phyloP scores from a whole-genome alignment of 257 asterid species.

The Fraxinus pennsylvanica region DNA sequence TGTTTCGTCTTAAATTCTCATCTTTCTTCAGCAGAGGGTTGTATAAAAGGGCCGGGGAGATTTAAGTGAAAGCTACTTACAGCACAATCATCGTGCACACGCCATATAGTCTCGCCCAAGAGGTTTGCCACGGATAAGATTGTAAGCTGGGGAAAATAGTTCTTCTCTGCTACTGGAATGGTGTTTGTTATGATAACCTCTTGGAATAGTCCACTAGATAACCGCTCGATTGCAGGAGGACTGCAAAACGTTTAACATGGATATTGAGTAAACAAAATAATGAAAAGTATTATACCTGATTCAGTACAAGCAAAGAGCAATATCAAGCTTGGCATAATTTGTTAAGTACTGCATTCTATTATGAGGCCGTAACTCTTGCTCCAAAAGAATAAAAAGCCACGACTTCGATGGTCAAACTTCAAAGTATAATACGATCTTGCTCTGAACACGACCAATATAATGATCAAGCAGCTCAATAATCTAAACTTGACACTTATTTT shows the following conservation, averaged over 20 bases:
- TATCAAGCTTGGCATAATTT: neutral
- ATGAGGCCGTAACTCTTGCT: neutral
- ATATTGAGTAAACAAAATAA: neutral
- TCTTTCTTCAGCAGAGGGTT: neutral
- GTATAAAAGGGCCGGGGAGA: slow-evolving; percentile 1
- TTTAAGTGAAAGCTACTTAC: slow-evolving; percentile 49
- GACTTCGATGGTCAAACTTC: neutral
- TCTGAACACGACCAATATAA: neutral
- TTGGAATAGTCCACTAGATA: slow-evolving; percentile 89
- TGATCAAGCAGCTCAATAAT: slow-evolving; percentile 12
- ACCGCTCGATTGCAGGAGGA: slow-evolving; percentile 92
- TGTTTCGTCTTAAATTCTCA: neutral
- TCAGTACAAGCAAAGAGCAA: neutral
- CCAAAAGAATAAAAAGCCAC: neutral
- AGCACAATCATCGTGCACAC: slow-evolving; percentile 85
- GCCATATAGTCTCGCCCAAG: slow-evolving; percentile 92
- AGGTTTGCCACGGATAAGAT: slow-evolving; percentile 89
- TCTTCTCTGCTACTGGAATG: slow-evolving; percentile 79
- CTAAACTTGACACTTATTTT: neutral
- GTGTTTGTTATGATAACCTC: slow-evolving; percentile 95
- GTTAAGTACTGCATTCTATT: neutral
- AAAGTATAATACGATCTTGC: neutral
- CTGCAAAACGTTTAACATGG: slow-evolving; percentile 45
- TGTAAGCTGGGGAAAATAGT: slow-evolving; percentile 91
- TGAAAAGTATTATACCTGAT: neutral